phyloP scores from a whole-genome alignment of 1,139 yeast species.

The Suhomyces guaymorum region DNA sequence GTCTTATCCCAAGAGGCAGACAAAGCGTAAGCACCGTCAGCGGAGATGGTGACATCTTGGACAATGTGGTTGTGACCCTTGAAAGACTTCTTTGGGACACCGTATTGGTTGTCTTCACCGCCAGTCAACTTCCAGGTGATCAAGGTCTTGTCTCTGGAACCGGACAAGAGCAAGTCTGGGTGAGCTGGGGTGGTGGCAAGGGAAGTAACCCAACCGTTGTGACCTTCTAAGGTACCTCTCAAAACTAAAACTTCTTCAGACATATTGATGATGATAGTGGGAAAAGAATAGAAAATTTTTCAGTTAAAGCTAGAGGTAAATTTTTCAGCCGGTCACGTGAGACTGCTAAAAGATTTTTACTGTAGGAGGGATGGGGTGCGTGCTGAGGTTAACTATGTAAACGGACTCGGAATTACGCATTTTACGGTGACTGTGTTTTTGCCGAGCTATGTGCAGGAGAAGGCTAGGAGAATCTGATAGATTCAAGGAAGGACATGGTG shows the following conservation, averaged over 20 bases:
- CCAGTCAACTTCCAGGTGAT: slow-evolving; percentile 99
- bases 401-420: slow-evolving; percentile 41
- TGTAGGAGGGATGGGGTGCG: too few relatives aligned
- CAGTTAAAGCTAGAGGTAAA: slow-evolving; percentile 11
- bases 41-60: slow-evolving; percentile 96
- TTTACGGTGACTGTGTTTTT: slow-evolving; percentile 39
- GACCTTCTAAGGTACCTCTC: slow-evolving; percentile 98
- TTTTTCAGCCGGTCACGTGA: slow-evolving; percentile 17
- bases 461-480: too few relatives aligned
- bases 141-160: slow-evolving; percentile 98
- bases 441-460: slow-evolving; percentile 35
- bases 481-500: too few relatives aligned
- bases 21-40: slow-evolving; percentile 97
- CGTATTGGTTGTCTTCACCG: slow-evolving; percentile 91
- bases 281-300: slow-evolving; percentile 8
- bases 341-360: too few relatives aligned
- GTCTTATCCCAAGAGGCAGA: slow-evolving; percentile 99
- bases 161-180: slow-evolving; percentile 98
- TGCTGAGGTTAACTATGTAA: slow-evolving; percentile 26
- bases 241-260: slow-evolving; percentile 95
- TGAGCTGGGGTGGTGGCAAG: slow-evolving; percentile 97
- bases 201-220: slow-evolving; percentile 92
- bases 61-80: slow-evolving; percentile 99
- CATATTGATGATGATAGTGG: slow-evolving; percentile 35
- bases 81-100: slow-evolving; percentile 97